Evolutionary conservation across 2,329 filamentous ascomycete species (phyloP).

Genomic region (Nigrograna mackinnonii): DNA sequence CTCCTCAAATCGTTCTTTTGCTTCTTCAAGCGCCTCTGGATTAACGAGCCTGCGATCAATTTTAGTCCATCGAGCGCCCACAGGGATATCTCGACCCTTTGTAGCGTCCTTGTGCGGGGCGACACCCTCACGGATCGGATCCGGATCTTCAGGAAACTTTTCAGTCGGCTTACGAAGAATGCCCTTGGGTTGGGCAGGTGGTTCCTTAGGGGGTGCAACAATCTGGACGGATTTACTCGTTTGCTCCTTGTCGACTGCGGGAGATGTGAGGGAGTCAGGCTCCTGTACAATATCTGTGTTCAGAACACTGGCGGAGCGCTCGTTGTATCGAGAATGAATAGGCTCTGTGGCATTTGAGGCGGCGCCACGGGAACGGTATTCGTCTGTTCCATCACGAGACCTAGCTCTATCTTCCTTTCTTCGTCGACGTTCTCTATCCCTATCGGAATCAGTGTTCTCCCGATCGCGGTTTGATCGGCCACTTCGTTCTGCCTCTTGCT

Average conservation of each 20-base stretch:
- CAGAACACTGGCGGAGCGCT: slow-evolving; percentile 31
- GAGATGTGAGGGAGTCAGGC: slow-evolving; percentile 30
- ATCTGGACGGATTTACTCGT: slow-evolving; percentile 54
- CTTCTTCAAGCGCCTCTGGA: slow-evolving; percentile 80
- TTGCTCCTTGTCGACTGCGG: slow-evolving; percentile 17
- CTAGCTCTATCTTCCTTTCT: slow-evolving; percentile 36
- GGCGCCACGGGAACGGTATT: slow-evolving; percentile 23
- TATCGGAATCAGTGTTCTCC: slow-evolving; percentile 35
- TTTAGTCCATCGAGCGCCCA: slow-evolving; percentile 89
- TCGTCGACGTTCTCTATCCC: slow-evolving; percentile 36
- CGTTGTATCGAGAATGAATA: slow-evolving; percentile 27
- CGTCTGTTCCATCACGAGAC: slow-evolving; percentile 28
- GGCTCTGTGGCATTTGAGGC: slow-evolving; percentile 21
- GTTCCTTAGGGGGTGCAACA: slow-evolving; percentile 72
- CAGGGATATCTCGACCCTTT: slow-evolving; percentile 67
- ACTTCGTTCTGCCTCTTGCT: slow-evolving; percentile 47
- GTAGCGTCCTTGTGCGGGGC: slow-evolving; percentile 90
- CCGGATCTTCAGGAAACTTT: slow-evolving; percentile 84
- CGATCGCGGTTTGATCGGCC: slow-evolving; percentile 22
- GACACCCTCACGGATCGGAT: slow-evolving; percentile 84
- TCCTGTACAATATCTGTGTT: slow-evolving; percentile 36
- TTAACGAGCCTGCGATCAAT: slow-evolving; percentile 88
- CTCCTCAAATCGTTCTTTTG: slow-evolving; percentile 91
- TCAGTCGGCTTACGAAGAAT: slow-evolving; percentile 83
- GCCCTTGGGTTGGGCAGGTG: slow-evolving; percentile 71